Evolutionary conservation across 495 filamentous ascomycete species (phyloP).

Genomic region (Bombardia bombarda): DNA sequence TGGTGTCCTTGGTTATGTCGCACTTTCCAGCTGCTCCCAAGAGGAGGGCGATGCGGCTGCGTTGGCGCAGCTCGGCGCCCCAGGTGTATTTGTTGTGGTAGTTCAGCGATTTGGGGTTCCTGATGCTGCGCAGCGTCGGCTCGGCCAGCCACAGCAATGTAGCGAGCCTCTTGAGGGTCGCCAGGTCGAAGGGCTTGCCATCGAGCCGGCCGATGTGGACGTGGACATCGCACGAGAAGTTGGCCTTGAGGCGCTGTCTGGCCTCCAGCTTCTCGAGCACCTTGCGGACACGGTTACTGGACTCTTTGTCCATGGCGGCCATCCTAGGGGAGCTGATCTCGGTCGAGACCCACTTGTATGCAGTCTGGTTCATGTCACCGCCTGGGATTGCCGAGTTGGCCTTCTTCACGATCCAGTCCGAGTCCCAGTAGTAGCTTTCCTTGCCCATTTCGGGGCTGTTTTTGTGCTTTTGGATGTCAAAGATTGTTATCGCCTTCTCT

Average conservation of each 20-base stretch:
- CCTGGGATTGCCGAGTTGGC: slow-evolving; percentile 21
- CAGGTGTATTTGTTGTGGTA: slow-evolving; percentile 23
- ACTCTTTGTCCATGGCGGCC: slow-evolving; percentile 8
- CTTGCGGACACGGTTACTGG: slow-evolving; percentile 3
- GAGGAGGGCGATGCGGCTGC: slow-evolving; percentile 17
- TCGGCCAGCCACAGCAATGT: slow-evolving; percentile 24
- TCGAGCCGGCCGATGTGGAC: slow-evolving; percentile 23
- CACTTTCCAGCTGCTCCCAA: background rate
- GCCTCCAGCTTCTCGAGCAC: slow-evolving; percentile 13
- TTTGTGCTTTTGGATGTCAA: slow-evolving; percentile 3
- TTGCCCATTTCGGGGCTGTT: too few species aligned
- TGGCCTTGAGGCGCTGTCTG: slow-evolving; percentile 15
- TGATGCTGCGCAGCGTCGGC: slow-evolving; percentile 20
- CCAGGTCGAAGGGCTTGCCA: slow-evolving; percentile 13
- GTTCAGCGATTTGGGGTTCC: slow-evolving; percentile 24
- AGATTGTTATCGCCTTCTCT: slow-evolving; percentile 10
- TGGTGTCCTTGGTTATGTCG: slow-evolving; percentile 4
- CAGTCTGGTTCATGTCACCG: slow-evolving; percentile 6
- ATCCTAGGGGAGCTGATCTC: slow-evolving; percentile 24
- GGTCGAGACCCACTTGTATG: slow-evolving; percentile 20
- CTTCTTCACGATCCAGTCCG: slow-evolving; percentile 26
- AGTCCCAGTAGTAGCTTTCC: slow-evolving; percentile 19
- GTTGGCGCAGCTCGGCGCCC: slow-evolving; percentile 17
- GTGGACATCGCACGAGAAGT: slow-evolving; percentile 26
- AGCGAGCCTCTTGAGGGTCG: slow-evolving; percentile 20